Evolutionary conservation across 225 moss, liverwort and hornwort species (phyloP), one percentile per base, ranked within the genome.

Genomic region (Marchantia polymorpha): DNA sequence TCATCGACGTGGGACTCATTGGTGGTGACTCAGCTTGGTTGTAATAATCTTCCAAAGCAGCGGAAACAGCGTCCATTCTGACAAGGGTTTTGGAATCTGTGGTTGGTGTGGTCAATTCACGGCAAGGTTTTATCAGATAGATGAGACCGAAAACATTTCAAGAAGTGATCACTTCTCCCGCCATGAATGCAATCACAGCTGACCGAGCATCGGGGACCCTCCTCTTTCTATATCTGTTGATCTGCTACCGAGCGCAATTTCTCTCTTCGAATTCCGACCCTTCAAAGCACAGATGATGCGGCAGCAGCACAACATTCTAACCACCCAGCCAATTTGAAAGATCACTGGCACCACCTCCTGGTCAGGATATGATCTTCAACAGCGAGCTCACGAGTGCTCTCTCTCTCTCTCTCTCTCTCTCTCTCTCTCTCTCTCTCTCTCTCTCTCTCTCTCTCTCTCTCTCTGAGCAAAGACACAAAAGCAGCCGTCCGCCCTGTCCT

Each of bases 1-100:
- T 72, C 72, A 72, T 22, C 0, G 72, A 10, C 10, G 46, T 10
- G 72, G 39, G 52, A 72, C n/a, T 72, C 39, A 23, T 2, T 17
- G 51, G 52, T 25, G 72, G 72, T n/a, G 23, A 72, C 12, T 72
- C 52, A 52, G 72, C 72, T 72, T 39, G 52, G 12, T 72, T n/a
- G 52, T 52, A 9, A 8, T 23, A 52, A 52, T 72, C 11, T 72
- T 25, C 51, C 23, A 52, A 52, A 50, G 23, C 72, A 52, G 72
- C 72, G 23, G 50, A 52, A 1, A 52, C 12, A 4, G 52, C 72
- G 47, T 52, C 72, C 23, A 72, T 72, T 7, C 7, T 22, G 0
- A 25, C 72, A 10, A 50, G 16, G 12, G 47, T 47, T 0, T 29
- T 69, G 11, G 27, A 65, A 39, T 39, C 65, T 27, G 29, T 2